Evolutionary conservation across 371 early-diverging fungal species (phyloP), one percentile per base, ranked within the genome.

Genomic region (Vairimorpha necatrix): DNA sequence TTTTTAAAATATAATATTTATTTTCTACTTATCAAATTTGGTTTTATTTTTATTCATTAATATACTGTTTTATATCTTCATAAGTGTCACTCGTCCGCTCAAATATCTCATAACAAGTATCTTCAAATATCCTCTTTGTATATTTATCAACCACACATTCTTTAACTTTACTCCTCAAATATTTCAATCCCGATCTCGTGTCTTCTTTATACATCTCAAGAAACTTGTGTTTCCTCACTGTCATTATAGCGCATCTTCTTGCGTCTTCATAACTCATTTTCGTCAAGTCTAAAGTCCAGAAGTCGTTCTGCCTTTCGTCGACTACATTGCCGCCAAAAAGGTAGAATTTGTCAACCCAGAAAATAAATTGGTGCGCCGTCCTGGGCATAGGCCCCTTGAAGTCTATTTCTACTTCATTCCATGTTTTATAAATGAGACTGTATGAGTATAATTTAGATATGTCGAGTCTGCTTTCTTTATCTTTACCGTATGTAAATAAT

Each of bases 261-360:
- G 67, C 58, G 34, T 61, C 62, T 13, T 69, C n/a, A 13, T 4
- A 26, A 26, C 30, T 63, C 34, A 30, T 42, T 48, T 69, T 69
- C 20, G 58, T 61, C 4, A 75, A 33, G 13, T 32, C 53, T 3
- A 75, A 38, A 20, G 22, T 50, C 75, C 75, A 75, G 39, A 75
- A 67, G 46, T 75, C 75, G 13, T 50, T 63, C 34, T 61, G 34
- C 7, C 75, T 67, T 26, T 47, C 46, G 61, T 68, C 68, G 0
- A 33, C 50, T 1, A 54, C 38, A 53, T 75, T 75, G n/a, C 75
- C 75, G 56, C 75, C 75, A 42, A 62, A 75, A 22, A 75, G 7
- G 42, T 75, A 67, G 36, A 62, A 69, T 18, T 14, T 16, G 18
- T 69, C 50, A 1, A 36, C 32, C 20, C 32, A 26, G n/a, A 67